Conservation (phyloP, 2,329 filamentous ascomycete species). For the Fusarium caatingaense region DNA sequence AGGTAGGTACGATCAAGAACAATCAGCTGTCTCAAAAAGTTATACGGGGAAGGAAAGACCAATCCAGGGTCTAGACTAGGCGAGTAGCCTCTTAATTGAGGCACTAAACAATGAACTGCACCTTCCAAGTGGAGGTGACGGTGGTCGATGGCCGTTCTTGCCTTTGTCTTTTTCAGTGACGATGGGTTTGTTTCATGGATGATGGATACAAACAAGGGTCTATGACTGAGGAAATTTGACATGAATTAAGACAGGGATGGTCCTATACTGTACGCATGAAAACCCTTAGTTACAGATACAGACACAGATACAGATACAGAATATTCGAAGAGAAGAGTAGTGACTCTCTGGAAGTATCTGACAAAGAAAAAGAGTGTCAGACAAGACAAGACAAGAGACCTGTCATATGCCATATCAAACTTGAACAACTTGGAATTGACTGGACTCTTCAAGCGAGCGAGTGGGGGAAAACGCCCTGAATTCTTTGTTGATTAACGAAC, state of each 20-base stretch:
- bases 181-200: slow-evolving; percentile 21
- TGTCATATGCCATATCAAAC: not conserved
- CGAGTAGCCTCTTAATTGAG: slow-evolving; percentile 6
- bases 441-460: not conserved
- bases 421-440: not conserved
- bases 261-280: not conserved
- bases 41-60: not conserved
- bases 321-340: not conserved
- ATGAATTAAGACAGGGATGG: not conserved
- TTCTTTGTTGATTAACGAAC: not conserved
- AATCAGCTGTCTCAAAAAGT: not conserved
- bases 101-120: not conserved
- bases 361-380: not conserved
- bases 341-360: not conserved
- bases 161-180: not conserved
- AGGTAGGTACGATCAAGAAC: not conserved
- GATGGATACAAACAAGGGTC: slow-evolving; percentile 27
- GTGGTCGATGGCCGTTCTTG: slow-evolving; percentile 29
- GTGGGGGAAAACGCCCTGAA: not conserved
- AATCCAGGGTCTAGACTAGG: not conserved
- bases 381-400: not conserved
- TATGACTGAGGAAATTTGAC: not conserved
- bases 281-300: not conserved
- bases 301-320: not conserved
- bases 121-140: slow-evolving; percentile 14